Evolutionary conservation across 345 rosid genomes (phyloP).

Genomic region (Melastoma malabathricum): DNA sequence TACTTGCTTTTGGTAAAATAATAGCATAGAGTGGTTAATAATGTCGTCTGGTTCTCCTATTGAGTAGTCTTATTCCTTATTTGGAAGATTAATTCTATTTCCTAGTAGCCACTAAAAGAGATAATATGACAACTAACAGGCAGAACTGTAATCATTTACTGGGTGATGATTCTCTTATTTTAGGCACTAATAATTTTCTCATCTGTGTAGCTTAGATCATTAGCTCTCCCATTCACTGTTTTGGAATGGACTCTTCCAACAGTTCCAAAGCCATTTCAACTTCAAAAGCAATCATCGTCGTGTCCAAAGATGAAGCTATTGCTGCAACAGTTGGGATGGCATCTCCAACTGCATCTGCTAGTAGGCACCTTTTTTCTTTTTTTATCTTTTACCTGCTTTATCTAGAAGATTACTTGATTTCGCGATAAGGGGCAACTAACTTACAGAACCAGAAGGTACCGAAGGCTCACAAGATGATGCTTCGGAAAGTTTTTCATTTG

Average conservation of each 20-base stretch:
- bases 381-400: slow-evolving; percentile 4
- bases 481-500: slow-evolving; percentile 94
- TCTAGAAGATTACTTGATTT: too few species aligned
- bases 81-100: too few species aligned
- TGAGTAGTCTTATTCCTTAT: too few species aligned
- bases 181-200: slow-evolving; percentile 30
- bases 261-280: slow-evolving; percentile 66
- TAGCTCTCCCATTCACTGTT: slow-evolving; percentile 99
- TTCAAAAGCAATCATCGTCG: slow-evolving; percentile 29
- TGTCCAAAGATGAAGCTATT: slow-evolving; percentile 19
- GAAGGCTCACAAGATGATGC: slow-evolving; percentile 63
- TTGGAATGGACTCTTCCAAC: slow-evolving; percentile 99
- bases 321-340: slow-evolving; percentile 36
- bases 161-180: not conserved
- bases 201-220: slow-evolving; percentile 95
- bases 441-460: slow-evolving; percentile 30
- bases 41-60: too few species aligned
- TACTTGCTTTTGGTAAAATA: too few species aligned
- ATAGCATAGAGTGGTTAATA: too few species aligned
- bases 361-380: slow-evolving; percentile 33
- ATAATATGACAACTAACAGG: too few species aligned
- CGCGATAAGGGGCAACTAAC: slow-evolving; percentile 5
- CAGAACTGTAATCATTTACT: too few species aligned
- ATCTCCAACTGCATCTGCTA: slow-evolving; percentile 35
- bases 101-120: too few species aligned